These are phyloP conservation scores for Endogone sp. DNA, from an alignment of 192 early-diverging fungal genomes.

Conservation along the genomic window DNA sequence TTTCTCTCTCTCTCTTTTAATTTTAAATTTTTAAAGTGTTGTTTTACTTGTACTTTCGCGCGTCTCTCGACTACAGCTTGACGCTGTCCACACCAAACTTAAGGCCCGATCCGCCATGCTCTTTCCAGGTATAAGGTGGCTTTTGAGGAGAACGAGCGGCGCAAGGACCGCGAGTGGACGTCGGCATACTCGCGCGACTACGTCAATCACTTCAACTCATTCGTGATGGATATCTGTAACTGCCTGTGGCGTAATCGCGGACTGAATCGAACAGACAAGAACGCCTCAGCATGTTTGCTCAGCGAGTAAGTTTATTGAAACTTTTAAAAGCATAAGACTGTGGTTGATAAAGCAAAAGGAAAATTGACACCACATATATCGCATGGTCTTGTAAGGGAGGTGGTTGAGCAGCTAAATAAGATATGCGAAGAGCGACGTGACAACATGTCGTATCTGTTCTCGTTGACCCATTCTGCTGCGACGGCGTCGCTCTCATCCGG, in stretches of 20 bases:
- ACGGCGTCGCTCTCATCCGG: slow-evolving; percentile 33
- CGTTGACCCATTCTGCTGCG: slow-evolving; percentile 34
- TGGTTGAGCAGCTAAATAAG: slow-evolving; percentile 3
- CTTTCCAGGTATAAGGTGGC: slow-evolving; percentile 29
- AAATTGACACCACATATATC: neutral
- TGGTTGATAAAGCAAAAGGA: neutral
- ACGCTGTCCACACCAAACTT: no score
- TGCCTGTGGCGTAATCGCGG: slow-evolving; percentile 41
- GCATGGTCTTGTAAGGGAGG: slow-evolving; percentile 1
- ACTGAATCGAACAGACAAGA: slow-evolving; percentile 34
- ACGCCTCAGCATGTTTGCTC: slow-evolving; percentile 32
- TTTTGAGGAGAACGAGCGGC: slow-evolving; percentile 34
- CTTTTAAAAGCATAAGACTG: slow-evolving; percentile 6
- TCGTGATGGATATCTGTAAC: slow-evolving; percentile 50
- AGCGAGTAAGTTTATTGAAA: slow-evolving; percentile 26
- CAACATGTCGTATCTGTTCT: slow-evolving; percentile 6
- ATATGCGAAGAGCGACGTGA: neutral
- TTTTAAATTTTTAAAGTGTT: no score
- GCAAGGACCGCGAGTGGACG: slow-evolving; percentile 14
- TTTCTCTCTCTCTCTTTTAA: neutral
- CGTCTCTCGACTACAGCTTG: no score
- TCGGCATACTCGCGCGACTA: slow-evolving; percentile 28
- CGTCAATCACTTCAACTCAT: slow-evolving; percentile 47
- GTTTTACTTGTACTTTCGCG: no score
- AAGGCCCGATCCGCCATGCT: neutral